phyloP scores from a whole-genome alignment of 2,329 filamentous ascomycete species.

The Ustilaginoidea virens region DNA sequence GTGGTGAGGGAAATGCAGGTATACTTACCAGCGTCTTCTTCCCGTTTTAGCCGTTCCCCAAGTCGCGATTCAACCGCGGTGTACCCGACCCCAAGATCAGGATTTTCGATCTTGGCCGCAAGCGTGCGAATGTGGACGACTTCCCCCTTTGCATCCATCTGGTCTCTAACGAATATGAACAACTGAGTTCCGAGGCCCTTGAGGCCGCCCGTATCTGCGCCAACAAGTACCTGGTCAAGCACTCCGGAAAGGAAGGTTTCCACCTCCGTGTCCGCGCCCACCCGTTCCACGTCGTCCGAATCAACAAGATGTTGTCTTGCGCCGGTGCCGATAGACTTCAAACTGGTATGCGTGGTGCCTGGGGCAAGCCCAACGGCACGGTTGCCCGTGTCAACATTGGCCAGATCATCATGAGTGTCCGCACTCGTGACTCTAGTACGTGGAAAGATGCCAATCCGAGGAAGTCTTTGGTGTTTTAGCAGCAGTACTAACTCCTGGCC shows the following conservation, averaged over 20 bases:
- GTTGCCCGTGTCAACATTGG: constrained; percentile 99
- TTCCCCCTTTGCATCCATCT: constrained; percentile 99
- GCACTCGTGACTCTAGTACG: constrained; percentile 85
- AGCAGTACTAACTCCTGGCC: too few species aligned
- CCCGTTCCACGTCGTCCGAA: constrained; percentile 99
- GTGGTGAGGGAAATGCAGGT: too few species aligned
- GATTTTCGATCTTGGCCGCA: constrained; percentile 98
- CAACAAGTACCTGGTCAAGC: constrained; percentile 90
- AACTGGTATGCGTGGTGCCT: constrained; percentile 99
- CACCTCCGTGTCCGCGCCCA: constrained; percentile 73
- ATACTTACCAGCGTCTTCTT: too few species aligned
- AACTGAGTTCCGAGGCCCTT: constrained; percentile 98
- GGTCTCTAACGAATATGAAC: constrained; percentile 99
- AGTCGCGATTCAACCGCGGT: constrained; percentile 99
- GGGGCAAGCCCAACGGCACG: constrained; percentile 97
- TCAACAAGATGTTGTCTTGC: constrained; percentile 99
- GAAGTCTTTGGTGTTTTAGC: too few species aligned
- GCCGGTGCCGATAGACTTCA: constrained; percentile 99
- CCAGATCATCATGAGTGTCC: constrained; percentile 94
- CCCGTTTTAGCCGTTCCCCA: constrained; percentile 88
- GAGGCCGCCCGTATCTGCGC: constrained; percentile 99
- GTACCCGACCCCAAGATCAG: constrained; percentile 72
- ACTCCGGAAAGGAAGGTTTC: constrained; percentile 57
- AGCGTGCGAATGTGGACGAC: constrained; percentile 97
- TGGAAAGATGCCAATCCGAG: too few species aligned